These are phyloP conservation scores for Acanthamoeba sp. DNA, from an alignment of 208 protist genomes.

Conservation along the genomic window DNA sequence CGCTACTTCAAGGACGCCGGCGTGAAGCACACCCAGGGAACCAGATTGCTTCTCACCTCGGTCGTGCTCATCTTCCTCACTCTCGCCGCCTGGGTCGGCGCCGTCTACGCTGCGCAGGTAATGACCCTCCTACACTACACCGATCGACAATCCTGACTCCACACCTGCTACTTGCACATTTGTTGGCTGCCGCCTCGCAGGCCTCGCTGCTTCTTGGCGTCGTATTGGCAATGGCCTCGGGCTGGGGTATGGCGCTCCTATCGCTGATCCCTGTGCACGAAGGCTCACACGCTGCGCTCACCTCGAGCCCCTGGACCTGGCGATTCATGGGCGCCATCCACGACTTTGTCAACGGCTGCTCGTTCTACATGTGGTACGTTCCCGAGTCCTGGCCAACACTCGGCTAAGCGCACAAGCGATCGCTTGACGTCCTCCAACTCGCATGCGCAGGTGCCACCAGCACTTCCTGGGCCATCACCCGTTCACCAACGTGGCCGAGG, in stretches of 20 bases:
- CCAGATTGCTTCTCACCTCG: conserved; percentile 5
- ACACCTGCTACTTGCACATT: neutral
- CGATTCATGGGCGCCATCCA: conserved; percentile 60
- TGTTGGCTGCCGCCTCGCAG: neutral
- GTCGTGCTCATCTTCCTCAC: conserved; percentile 12
- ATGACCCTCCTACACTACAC: too few species aligned
- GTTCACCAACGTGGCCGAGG: conserved; percentile 85
- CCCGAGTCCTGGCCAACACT: too few species aligned
- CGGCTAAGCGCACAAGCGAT: too few species aligned
- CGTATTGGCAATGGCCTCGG: conserved; percentile 57
- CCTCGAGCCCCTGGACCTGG: conserved; percentile 80
- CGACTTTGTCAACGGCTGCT: conserved; percentile 68
- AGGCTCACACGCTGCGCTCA: conserved; percentile 79
- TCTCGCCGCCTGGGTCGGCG: conserved; percentile 8
- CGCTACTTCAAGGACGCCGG: conserved; percentile 49
- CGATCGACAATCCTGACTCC: neutral
- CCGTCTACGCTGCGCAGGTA: conserved; percentile 12
- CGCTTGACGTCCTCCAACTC: neutral
- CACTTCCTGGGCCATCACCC: conserved; percentile 87
- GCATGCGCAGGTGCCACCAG: conserved; percentile 76
- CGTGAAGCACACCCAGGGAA: conserved; percentile 38
- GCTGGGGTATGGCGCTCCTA: conserved; percentile 66
- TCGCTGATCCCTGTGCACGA: conserved; percentile 86
- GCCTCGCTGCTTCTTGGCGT: conserved; percentile 56
- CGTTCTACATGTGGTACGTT: conserved; percentile 71